Evolutionary conservation across 179 eudicot species (phyloP).

Genomic region (Dionaea muscipula): DNA sequence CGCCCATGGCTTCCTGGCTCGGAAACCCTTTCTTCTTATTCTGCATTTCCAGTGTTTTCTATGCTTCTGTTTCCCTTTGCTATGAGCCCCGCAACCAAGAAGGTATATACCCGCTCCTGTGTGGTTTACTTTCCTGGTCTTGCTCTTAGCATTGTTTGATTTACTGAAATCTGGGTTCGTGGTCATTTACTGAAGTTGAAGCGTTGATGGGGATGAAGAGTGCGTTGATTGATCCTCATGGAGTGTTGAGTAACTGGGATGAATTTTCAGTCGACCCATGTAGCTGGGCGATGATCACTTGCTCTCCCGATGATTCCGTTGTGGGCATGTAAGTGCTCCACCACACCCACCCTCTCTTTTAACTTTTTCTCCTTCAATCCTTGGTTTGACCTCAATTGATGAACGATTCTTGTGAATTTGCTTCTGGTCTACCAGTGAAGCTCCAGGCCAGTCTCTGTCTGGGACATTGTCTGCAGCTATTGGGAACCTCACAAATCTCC

Average conservation of each 20-base stretch:
- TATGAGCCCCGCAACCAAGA: slow-evolving; percentile 73
- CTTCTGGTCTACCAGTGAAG: slow-evolving; percentile 35
- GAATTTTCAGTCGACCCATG: slow-evolving; percentile 93
- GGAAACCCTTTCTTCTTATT: slow-evolving; percentile 14
- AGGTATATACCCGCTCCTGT: slow-evolving; percentile 27
- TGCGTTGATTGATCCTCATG: slow-evolving; percentile 54
- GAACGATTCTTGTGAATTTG: background rate
- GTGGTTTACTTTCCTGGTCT: background rate
- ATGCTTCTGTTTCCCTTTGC: slow-evolving; percentile 25
- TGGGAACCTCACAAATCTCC: slow-evolving; percentile 69
- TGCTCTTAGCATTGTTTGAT: background rate
- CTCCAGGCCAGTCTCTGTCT: slow-evolving; percentile 79
- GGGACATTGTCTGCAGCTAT: slow-evolving; percentile 58
- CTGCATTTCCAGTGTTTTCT: slow-evolving; percentile 11
- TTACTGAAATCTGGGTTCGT: slow-evolving; percentile 7
- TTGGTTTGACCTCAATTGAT: background rate
- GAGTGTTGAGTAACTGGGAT: slow-evolving; percentile 75
- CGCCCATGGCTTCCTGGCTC: slow-evolving; percentile 1
- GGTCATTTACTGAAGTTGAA: slow-evolving; percentile 33
- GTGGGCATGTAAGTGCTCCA: slow-evolving; percentile 39
- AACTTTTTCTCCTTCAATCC: background rate
- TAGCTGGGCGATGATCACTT: slow-evolving; percentile 93
- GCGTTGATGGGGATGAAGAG: slow-evolving; percentile 50
- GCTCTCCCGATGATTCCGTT: slow-evolving; percentile 62
- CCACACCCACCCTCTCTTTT: background rate